These are phyloP conservation scores for Colletotrichum eremochloae DNA, from an alignment of 2,329 filamentous ascomycete species.

Conservation along the genomic window DNA sequence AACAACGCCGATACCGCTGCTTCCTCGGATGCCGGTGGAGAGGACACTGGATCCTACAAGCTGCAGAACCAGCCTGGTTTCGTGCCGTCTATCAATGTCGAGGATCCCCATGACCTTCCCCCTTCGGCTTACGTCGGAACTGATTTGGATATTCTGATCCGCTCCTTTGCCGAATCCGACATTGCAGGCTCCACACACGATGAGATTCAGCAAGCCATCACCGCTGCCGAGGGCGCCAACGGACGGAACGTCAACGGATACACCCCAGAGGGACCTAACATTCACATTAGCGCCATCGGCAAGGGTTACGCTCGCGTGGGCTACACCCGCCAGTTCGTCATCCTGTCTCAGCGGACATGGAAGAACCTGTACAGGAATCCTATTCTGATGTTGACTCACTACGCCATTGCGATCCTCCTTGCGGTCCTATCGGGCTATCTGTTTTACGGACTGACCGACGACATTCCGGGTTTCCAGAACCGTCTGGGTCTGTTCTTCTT, in stretches of 20 bases:
- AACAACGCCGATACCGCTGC: conserved; percentile 73
- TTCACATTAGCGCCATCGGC: conserved; percentile 72
- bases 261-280: conserved; percentile 60
- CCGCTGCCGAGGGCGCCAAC: conserved; percentile 76
- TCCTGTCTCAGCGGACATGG: conserved; percentile 93
- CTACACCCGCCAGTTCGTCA: conserved; percentile 84
- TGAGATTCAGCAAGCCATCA: conserved; percentile 80
- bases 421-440: conserved; percentile 95
- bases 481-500: conserved; percentile 98
- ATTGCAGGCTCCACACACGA: conserved; percentile 81
- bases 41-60: conserved; percentile 65
- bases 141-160: conserved; percentile 85
- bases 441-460: conserved; percentile 95
- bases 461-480: conserved; percentile 98
- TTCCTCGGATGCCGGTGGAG: conserved; percentile 67
- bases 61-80: conserved; percentile 60
- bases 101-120: conserved; percentile 76
- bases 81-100: conserved; percentile 71
- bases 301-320: conserved; percentile 87
- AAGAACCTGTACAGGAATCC: conserved; percentile 97
- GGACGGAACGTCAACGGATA: conserved; percentile 70
- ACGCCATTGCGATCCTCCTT: conserved; percentile 94
- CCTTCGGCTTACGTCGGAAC: conserved; percentile 73
- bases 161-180: conserved; percentile 81
- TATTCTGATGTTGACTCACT: conserved; percentile 98